A percentile compares a stretch with the other conserved stretches of the same genome.
Conservation (phyloP, 495 filamentous ascomycete species). For the Haplographium delicatum region DNA sequence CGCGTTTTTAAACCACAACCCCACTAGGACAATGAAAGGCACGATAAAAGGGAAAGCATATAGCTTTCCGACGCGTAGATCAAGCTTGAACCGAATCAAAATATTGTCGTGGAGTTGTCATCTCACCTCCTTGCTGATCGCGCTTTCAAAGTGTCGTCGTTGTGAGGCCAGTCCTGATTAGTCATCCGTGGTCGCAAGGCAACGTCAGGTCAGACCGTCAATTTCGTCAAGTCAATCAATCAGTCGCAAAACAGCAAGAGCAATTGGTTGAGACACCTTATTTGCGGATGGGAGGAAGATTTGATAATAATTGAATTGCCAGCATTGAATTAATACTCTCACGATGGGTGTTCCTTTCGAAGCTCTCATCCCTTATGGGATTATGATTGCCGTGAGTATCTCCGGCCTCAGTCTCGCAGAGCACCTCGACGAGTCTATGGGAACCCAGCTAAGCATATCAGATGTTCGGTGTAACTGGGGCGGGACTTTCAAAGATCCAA, state of each 20-base stretch:
- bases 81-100: slow-evolving; percentile 22
- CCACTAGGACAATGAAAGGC: slow-evolving; percentile 10
- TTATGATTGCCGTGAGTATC: slow-evolving; percentile 73
- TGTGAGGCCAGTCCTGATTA: slow-evolving; percentile 4
- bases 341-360: slow-evolving; percentile 96
- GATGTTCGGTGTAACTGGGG: slow-evolving; percentile 89
- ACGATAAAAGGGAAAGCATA: slow-evolving; percentile 11
- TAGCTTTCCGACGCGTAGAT: slow-evolving; percentile 24
- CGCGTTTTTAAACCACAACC: slow-evolving; percentile 19
- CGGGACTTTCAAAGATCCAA: slow-evolving; percentile 66
- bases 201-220: slow-evolving; percentile 12
- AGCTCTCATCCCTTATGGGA: slow-evolving; percentile 87
- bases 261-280: slow-evolving; percentile 3
- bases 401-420: slow-evolving; percentile 11
- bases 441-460: slow-evolving; percentile 35
- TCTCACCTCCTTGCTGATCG: slow-evolving; percentile 13
- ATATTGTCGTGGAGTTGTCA: slow-evolving; percentile 21
- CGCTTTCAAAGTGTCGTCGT: slow-evolving; percentile 19
- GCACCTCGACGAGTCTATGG: not conserved
- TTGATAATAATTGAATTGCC: slow-evolving; percentile 7
- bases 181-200: slow-evolving; percentile 3
- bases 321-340: slow-evolving; percentile 24
- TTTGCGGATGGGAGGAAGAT: not conserved
- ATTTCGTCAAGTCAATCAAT: slow-evolving; percentile 4
- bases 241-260: slow-evolving; percentile 13